These are phyloP conservation scores for Fusarium palustre DNA, from an alignment of 2,329 filamentous ascomycete species.

Conservation along the genomic window DNA sequence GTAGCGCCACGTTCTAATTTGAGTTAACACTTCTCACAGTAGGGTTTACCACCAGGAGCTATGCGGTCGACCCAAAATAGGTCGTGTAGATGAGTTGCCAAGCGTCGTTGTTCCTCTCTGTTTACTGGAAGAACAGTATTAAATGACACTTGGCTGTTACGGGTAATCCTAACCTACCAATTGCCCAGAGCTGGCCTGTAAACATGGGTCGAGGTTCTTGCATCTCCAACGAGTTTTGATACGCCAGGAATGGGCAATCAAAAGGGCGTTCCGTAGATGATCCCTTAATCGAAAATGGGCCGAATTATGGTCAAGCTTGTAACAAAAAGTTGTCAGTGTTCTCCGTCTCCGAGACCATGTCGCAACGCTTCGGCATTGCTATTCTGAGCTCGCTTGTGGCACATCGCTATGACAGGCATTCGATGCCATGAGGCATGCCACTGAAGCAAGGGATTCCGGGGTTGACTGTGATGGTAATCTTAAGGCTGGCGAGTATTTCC, in stretches of 20 bases:
- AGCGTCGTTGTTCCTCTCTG: background rate
- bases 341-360: slow-evolving; percentile 6
- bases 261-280: background rate
- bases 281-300: background rate
- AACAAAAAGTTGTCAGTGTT: background rate
- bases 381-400: slow-evolving; percentile 19
- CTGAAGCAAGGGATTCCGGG: slow-evolving; percentile 26
- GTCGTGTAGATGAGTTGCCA: slow-evolving; percentile 1
- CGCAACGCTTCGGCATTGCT: slow-evolving; percentile 19
- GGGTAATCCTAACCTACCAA: background rate
- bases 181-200: background rate
- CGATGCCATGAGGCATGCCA: slow-evolving; percentile 8
- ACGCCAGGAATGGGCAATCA: background rate
- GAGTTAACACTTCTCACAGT: slow-evolving; percentile 31
- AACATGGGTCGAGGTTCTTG: background rate
- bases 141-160: slow-evolving; percentile 3
- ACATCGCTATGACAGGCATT: slow-evolving; percentile 28
- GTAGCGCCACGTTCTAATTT: slow-evolving; percentile 36
- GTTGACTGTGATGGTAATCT: slow-evolving; percentile 27
- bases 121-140: background rate
- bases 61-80: slow-evolving; percentile 10
- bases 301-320: background rate
- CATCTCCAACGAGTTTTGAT: slow-evolving; percentile 6
- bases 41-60: slow-evolving; percentile 27
- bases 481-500: slow-evolving; percentile 9